Evolutionary conservation across 768 basidiomycete species (phyloP), one percentile per base, ranked within the genome.

Genomic region (Ephemerocybe angulata): DNA sequence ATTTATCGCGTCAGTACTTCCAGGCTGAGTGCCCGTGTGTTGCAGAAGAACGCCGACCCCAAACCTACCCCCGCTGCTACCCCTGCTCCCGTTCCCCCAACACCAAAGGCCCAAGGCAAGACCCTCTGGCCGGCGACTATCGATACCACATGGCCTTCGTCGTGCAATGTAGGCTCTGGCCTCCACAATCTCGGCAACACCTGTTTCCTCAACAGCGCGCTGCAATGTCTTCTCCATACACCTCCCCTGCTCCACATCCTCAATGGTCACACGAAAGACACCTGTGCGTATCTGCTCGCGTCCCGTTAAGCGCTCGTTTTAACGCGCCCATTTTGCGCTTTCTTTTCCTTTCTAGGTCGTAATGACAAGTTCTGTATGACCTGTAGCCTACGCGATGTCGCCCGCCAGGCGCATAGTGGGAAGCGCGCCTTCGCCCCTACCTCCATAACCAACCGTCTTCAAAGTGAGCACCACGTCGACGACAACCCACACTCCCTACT

Each of bases 141-240:
- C 48, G 86, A 88, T 60, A 70, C 77, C 42, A 65, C 83, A 38
- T 91, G 87, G 87, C 86, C 87, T 1, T 50, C 67, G 22, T 68
- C 66, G 13, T 76, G 65, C 48, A 72, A 64, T 51, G 67, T 80
- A 49, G 88, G 82, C 37, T 69, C 65, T 48, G 94, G 94, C 1
- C 73, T 98, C 43, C 77, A 82, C 64, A 98, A 98, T 70, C 86
- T 75, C 25, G 93, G 92, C 43, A 98, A 98, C 65, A 96, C 93
- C 1, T 99, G 97, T 71, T 99, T 96, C 69, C 75, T 98, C 62
- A 99, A 99, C 69, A 93, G 93, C 60, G 90, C 88, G 21, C 72
- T 98, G 47, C 97, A 99, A 73, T 93, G 93, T 63, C 80, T 98
- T 48, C 70, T 97, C 13, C 94, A 98, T 65, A 98, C 96, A 0